phyloP scores from a whole-genome alignment of 164 flowering plant genomes.

The Stephania japonica region DNA sequence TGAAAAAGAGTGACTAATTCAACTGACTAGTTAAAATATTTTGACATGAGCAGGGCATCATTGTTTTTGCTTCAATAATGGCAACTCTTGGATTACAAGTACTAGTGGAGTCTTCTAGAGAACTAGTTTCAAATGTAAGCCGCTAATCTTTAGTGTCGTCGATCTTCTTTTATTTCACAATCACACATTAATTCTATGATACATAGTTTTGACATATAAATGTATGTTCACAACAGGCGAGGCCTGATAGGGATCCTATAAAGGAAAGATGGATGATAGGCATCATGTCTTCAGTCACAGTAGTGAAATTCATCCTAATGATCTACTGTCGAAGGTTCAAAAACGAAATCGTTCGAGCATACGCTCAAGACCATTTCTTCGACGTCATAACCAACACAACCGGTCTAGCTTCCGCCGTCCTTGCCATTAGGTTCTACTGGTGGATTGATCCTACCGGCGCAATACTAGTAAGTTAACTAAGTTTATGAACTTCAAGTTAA shows the following conservation, averaged over 20 bases:
- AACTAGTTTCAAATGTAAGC: slow-evolving; percentile 42
- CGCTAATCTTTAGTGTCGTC: neutral
- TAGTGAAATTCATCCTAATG: slow-evolving; percentile 54
- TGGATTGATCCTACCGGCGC: slow-evolving; percentile 96
- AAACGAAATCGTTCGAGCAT: slow-evolving; percentile 89
- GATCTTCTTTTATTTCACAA: neutral
- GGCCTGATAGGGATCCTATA: slow-evolving; percentile 21
- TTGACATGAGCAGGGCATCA: slow-evolving; percentile 49
- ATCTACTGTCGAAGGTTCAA: slow-evolving; percentile 77
- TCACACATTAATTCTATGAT: no score
- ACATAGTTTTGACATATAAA: neutral
- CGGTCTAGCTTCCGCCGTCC: slow-evolving; percentile 80
- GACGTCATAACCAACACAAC: slow-evolving; percentile 81
- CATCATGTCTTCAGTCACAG: slow-evolving; percentile 72
- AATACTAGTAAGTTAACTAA: slow-evolving; percentile 55
- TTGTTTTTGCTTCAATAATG: slow-evolving; percentile 81
- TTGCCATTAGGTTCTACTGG: slow-evolving; percentile 55
- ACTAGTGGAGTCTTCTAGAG: slow-evolving; percentile 49
- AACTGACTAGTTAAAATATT: neutral
- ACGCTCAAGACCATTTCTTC: slow-evolving; percentile 92
- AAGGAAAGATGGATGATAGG: slow-evolving; percentile 78
- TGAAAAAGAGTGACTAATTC: no score
- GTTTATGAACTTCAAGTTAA: neutral
- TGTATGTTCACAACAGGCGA: slow-evolving; percentile 24
- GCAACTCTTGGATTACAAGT: slow-evolving; percentile 75